Evolutionary conservation across 1,139 yeast species (phyloP).

Genomic region (Neolecta irregularis): DNA sequence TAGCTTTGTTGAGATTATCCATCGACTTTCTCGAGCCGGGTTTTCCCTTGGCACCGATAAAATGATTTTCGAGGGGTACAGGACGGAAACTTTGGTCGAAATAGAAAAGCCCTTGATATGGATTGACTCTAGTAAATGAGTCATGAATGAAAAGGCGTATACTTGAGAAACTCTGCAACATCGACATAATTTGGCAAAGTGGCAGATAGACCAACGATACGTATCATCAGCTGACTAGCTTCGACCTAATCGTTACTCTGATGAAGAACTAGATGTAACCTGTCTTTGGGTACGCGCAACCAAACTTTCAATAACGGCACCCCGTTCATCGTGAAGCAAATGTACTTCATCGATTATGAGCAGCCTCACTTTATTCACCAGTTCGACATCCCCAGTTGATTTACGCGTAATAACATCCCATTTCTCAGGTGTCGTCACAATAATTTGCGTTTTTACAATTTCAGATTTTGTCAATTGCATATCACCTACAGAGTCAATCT

Average conservation of each 20-base stretch:
- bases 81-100: conserved; percentile 91
- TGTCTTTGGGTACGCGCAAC: conserved; percentile 92
- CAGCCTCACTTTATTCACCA: conserved; percentile 70
- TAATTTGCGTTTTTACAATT: conserved; percentile 69
- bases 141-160: not conserved
- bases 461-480: conserved; percentile 84
- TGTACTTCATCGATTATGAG: conserved; percentile 93
- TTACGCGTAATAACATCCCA: conserved; percentile 98
- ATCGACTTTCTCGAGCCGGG: conserved; percentile 58
- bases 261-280: no score
- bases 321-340: conserved; percentile 90
- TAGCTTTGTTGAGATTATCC: conserved; percentile 58
- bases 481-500: conserved; percentile 42
- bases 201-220: conserved; percentile 94
- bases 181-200: conserved; percentile 87
- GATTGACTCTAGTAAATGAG: conserved; percentile 46
- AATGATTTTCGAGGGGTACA: conserved; percentile 76
- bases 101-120: conserved; percentile 80
- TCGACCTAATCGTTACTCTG: no score
- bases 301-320: conserved; percentile 88
- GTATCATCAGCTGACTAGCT: conserved; percentile 79
- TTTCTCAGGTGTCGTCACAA: conserved; percentile 94
- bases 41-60: conserved; percentile 78
- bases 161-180: conserved; percentile 70
- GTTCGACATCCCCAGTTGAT: conserved; percentile 59